Conservation (phyloP, 768 basidiomycete genomes). For the Pleurotus platypus region DNA sequence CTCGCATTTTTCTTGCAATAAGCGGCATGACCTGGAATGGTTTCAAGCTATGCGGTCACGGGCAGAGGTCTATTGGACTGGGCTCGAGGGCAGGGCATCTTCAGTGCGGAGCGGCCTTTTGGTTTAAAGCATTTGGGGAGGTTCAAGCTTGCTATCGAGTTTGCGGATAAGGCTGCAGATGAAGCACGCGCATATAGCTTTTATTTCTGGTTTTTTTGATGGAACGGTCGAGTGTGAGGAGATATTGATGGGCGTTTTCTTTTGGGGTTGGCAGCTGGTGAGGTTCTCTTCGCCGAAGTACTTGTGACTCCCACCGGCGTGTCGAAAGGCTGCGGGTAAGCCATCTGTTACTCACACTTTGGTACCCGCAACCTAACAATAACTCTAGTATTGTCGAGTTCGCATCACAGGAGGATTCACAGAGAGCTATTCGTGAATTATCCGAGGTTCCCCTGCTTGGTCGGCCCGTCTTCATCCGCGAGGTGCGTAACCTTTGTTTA, state of each 20-base stretch:
- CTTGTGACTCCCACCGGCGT: slow-evolving; percentile 94
- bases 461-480: slow-evolving; percentile 93
- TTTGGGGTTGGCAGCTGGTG: slow-evolving; percentile 84
- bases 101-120: slow-evolving; percentile 4
- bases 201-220: slow-evolving; percentile 39
- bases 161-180: slow-evolving; percentile 19
- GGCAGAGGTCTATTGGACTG: slow-evolving; percentile 14
- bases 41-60: slow-evolving; percentile 11
- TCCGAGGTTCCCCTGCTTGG: slow-evolving; percentile 90
- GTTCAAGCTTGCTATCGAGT: slow-evolving; percentile 20
- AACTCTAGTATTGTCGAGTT: slow-evolving; percentile 88
- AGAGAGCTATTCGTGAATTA: slow-evolving; percentile 85
- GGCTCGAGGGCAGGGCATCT: not conserved
- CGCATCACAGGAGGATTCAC: slow-evolving; percentile 82
- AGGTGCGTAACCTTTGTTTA: slow-evolving; percentile 48
- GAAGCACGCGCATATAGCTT: slow-evolving; percentile 13
- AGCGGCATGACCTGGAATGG: slow-evolving; percentile 23
- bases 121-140: slow-evolving; percentile 20
- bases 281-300: slow-evolving; percentile 99
- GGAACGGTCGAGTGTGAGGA: slow-evolving; percentile 62
- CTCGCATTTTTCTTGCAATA: slow-evolving; percentile 40
- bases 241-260: slow-evolving; percentile 91
- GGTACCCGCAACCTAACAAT: slow-evolving; percentile 11
- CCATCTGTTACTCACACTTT: slow-evolving; percentile 15
- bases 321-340: slow-evolving; percentile 99